Evolutionary conservation across 2,329 filamentous ascomycete species (phyloP).

Genomic region (Colletotrichum eleusines): DNA sequence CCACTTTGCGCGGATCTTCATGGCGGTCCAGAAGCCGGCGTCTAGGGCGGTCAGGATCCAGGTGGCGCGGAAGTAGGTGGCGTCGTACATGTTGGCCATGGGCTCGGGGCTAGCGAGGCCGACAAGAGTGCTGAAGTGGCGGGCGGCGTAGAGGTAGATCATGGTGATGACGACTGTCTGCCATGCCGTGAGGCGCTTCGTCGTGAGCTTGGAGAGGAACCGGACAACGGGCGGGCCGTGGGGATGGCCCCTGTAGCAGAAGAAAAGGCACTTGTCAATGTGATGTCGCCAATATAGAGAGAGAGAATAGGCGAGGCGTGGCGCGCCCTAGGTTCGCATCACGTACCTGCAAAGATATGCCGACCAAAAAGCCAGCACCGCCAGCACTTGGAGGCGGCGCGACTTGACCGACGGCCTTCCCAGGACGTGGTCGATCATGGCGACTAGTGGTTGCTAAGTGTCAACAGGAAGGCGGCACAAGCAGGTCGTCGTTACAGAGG

Average conservation of each 20-base stretch:
- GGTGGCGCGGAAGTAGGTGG: slow-evolving; percentile 93
- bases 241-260: slow-evolving; percentile 74
- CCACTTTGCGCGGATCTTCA: slow-evolving; percentile 86
- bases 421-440: slow-evolving; percentile 87
- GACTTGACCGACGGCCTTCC: slow-evolving; percentile 92
- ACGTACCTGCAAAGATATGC: slow-evolving; percentile 80
- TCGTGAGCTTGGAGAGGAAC: slow-evolving; percentile 77
- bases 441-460: slow-evolving; percentile 14
- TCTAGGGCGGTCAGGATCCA: slow-evolving; percentile 96
- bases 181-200: slow-evolving; percentile 83
- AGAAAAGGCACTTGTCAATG: background rate
- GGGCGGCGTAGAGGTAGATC: slow-evolving; percentile 89
- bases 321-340: background rate
- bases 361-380: slow-evolving; percentile 92
- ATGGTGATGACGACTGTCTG: slow-evolving; percentile 89
- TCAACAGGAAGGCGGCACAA: background rate
- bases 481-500: background rate
- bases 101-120: slow-evolving; percentile 94
- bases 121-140: slow-evolving; percentile 93
- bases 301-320: background rate
- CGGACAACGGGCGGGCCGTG: slow-evolving; percentile 88
- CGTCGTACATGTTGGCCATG: slow-evolving; percentile 91
- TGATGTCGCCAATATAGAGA: background rate
- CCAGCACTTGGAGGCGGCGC: slow-evolving; percentile 90
- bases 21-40: slow-evolving; percentile 98